Conservation (phyloP, 2,329 filamentous ascomycete genomes). For the Fusarium fujikuroi region DNA sequence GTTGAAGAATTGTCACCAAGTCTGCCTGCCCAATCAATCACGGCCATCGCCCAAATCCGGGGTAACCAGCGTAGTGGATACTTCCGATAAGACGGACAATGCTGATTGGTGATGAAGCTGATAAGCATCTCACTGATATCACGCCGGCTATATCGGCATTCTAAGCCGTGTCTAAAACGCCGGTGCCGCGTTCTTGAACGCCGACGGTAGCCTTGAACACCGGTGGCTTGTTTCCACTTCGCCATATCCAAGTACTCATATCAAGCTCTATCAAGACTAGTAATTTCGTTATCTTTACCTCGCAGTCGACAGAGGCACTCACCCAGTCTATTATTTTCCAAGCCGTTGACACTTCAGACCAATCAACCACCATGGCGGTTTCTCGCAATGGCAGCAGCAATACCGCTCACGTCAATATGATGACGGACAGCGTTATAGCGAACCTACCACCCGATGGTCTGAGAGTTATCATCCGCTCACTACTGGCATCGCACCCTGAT, state of each 20-base stretch:
- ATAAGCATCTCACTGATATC: accelerated
- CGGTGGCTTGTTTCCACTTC: background rate
- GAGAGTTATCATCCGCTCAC: background rate
- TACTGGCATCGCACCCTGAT: background rate
- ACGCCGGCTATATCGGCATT: background rate
- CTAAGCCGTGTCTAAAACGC: background rate
- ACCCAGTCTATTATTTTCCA: accelerated
- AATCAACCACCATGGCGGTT: background rate
- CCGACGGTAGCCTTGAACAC: background rate
- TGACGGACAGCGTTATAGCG: background rate
- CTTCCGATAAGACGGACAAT: accelerated
- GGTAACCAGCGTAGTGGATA: background rate
- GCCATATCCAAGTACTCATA: background rate
- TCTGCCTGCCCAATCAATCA: background rate
- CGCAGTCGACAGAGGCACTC: accelerated
- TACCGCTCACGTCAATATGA: slow-evolving; percentile 2
- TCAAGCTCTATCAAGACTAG: background rate
- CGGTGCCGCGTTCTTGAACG: background rate
- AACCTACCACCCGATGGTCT: background rate
- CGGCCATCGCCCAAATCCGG: background rate
- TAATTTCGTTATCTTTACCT: background rate
- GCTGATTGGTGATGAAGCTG: background rate
- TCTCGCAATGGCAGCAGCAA: background rate
- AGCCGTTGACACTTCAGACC: accelerated
- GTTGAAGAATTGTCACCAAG: background rate